Evolutionary conservation across 305 asterid species (phyloP), one percentile per base, ranked within the genome.

Genomic region (Coffea humblotiana): DNA sequence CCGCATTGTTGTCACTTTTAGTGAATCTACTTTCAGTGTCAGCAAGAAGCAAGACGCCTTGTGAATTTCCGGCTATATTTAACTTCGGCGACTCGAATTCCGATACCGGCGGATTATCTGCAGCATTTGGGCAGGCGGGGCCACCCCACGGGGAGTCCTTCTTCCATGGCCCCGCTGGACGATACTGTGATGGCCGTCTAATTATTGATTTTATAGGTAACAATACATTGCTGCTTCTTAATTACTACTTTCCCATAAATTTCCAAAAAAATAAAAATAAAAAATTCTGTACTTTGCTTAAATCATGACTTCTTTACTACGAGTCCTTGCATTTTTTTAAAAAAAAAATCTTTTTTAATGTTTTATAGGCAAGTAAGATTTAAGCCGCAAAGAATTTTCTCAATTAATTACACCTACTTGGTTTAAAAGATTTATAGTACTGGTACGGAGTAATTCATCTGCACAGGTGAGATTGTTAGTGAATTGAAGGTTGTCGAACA

Each of bases 21-120:
- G n/a, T 56, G 8, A 6, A 74, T 66, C 40, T 68, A 29, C 47
- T 54, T 49, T 75, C 81, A 73, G 47, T 43, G 56, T 63, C 60
- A 43, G 80, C n/a, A 25, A n/a, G 19, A 54, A 74, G 81, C 3
- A 66, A 52, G 13, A 29, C 11, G 19, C 61, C 78, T 19, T 92
- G 97, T 85, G 78, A 94, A 13, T 93, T 94, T 71, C 94, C 96
- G 75, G 97, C 96, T 37, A 80, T 94, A 12, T 94, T 91, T 91
- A 94, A 94, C 92, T 94, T 94, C 52, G 98, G 98, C 9, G 98
- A 94, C 84, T 92, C 98, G 0, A 94, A 94, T 9, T 94, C 97
- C 80, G 97, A 94, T 88, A 94, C 98, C 71, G 98, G 98, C 35
- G 98, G 98, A 32, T 85, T 91, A 64, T 94, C 98, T n/a, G 97